A percentile compares a stretch with the other conserved stretches of the same genome.
These are phyloP conservation scores for Trametes meyenii DNA, from an alignment of 768 basidiomycete species.

Conservation along the genomic window DNA sequence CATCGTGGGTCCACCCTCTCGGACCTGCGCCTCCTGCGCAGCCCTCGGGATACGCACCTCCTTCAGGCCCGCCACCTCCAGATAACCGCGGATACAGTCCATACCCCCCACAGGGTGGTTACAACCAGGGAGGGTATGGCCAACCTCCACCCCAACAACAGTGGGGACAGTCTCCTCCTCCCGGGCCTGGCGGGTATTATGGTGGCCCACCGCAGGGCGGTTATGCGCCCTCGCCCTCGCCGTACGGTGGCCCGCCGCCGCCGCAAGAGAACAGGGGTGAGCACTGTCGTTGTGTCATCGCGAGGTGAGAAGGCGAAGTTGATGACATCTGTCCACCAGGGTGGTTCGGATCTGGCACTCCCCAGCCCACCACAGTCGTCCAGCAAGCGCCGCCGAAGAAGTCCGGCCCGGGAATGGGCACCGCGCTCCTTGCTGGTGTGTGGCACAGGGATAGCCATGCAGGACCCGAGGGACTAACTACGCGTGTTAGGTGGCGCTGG, in stretches of 20 bases:
- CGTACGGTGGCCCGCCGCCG: slow-evolving; percentile 32
- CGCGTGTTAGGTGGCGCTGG: slow-evolving; percentile 55
- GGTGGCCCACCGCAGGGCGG: slow-evolving; percentile 32
- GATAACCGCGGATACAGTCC: slow-evolving; percentile 35
- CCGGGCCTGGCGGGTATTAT: slow-evolving; percentile 23
- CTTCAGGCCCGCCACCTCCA: slow-evolving; percentile 50
- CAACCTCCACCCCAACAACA: slow-evolving; percentile 29
- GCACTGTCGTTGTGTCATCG: slow-evolving; percentile 24
- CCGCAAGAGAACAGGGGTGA: slow-evolving; percentile 29
- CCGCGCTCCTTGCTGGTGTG: slow-evolving; percentile 49
- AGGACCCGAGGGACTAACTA: neutral
- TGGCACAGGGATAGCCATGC: neutral
- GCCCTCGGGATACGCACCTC: slow-evolving; percentile 38
- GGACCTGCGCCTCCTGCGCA: slow-evolving; percentile 45
- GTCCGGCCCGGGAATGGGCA: slow-evolving; percentile 54
- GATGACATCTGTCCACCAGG: slow-evolving; percentile 27
- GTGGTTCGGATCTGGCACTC: slow-evolving; percentile 38
- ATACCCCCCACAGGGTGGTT: slow-evolving; percentile 31
- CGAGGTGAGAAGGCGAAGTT: slow-evolving; percentile 1
- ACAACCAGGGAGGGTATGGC: slow-evolving; percentile 10
- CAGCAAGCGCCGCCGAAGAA: slow-evolving; percentile 46
- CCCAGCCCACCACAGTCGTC: slow-evolving; percentile 27
- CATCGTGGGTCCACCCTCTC: slow-evolving; percentile 73
- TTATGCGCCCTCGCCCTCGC: slow-evolving; percentile 17
- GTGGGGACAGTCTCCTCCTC: slow-evolving; percentile 27